Evolutionary conservation across 2,329 filamentous ascomycete species (phyloP), one percentile per base, ranked within the genome.

Genomic region (Ophiosphaerella korrae): DNA sequence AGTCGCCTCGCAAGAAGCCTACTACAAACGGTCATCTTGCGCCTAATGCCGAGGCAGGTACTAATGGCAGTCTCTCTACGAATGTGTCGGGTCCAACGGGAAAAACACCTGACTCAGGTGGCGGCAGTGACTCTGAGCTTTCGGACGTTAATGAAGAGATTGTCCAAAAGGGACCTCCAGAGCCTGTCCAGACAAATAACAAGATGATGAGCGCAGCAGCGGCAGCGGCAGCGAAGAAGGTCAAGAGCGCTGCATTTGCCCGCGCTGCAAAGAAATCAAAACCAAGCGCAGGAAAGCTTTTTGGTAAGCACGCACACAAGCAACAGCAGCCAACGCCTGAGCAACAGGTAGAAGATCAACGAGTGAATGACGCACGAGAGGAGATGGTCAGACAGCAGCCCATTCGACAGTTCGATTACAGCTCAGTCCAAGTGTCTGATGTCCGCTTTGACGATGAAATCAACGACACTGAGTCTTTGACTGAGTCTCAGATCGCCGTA

Each of bases 141-240:
- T 73, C 70, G 4, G 71, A 74, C 8, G 69, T 73, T 38, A 71
- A 74, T 31, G 71, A 74, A 53, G 70, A 73, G 32, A 72, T 74
- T 33, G 64, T 73, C 12, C 64, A 71, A 39, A 69, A 69, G 42
- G 67, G 66, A 1, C 67, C 69, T 7, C 69, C 70, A 23, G 65
- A 69, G 41, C 66, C 64, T 18, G 49, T 59, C 24, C 58, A 63
- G 23, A 50, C 48, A 12, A 71, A 71, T 34, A 65, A 63, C 26
- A 68, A 64, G 26, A 39, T 38, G 3, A 44, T 52, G 42, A 56
- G 42, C n/a, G 45, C 61, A 29, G 42, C 53, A 12, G 41, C 63
- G 42, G 55, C 52, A 18, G 53, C 54, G 13, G 45, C 48, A 13
- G 16, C 53, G 4, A 73, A 71, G 58, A 72, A 71, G 50, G 53